Base-by-base conservation (phyloP, 2,329 filamentous ascomycete genomes). In the Thielaviopsis euricoi region DNA sequence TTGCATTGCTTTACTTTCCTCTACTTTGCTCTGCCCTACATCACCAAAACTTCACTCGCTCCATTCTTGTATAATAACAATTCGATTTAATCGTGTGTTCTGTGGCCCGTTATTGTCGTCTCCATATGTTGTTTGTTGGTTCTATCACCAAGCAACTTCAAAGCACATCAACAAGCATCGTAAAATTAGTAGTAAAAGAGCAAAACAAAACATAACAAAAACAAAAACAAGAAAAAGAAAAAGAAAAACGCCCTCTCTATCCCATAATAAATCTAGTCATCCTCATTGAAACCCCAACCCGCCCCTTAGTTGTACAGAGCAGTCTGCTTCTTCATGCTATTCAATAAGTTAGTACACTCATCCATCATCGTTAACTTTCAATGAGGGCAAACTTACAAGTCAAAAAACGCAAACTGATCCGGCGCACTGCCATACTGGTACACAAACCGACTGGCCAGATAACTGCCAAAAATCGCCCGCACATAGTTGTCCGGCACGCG, bases 381-480 rank as follows among this genome's bases (percentile, higher is more conserved):
- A 12, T n/a, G 6, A 49, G 33, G 33, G 10, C 25, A 52, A 61
- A 85, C 86, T 82, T 75, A 90, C 87, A 97, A 98, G 69, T 95
- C 89, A 72, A 95, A 98, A 78, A 98, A 98, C 46, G 91, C 89
- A 74, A 98, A 97, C 67, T 96, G 91, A 74, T 86, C 93, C 5
- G 93, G 90, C 64, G 81, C 85, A 69, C 89, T 90, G 66, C 93
- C 93, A 69, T 91, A 93, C 70, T 95, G 83, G 71, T 98, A 98
- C 48, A 98, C 89, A 69, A 98, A 98, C 50, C 93, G 86, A 67
- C 87, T 94, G 53, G 93, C 91, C 64, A 98, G 77, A 73, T 91
- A 96, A 69, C 87, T 94, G 64, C 93, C 93, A 68, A 98, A 98
- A 69, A 98, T 97, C 63, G 90, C 86, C 63, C 89, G 82, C 62